Evolutionary conservation across 768 basidiomycete species (phyloP).

Genomic region (Lenzites betulinus): DNA sequence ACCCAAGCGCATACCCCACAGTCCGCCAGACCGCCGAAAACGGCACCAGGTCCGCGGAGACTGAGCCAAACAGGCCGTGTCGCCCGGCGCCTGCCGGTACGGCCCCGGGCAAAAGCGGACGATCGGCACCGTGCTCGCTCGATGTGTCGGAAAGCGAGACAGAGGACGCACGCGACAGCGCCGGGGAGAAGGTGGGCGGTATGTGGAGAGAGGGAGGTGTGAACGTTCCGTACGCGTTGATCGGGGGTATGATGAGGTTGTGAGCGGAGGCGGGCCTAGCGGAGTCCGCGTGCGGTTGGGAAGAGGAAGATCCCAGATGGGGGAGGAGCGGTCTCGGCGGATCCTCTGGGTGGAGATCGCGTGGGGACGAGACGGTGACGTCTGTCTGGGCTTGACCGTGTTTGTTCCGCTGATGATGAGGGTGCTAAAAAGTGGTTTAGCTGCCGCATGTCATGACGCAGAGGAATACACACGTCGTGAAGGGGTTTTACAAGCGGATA

Average conservation of each 20-base stretch:
- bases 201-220: constrained; percentile 27
- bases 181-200: constrained; percentile 11
- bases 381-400: not conserved
- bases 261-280: not conserved
- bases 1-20: constrained; percentile 9
- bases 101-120: constrained; percentile 41
- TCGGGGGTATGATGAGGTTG: constrained; percentile 46
- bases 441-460: not conserved
- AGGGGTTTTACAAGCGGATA: constrained; percentile 58
- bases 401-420: constrained; percentile 15
- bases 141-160: constrained; percentile 18
- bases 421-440: not conserved
- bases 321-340: constrained; percentile 2
- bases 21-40: constrained; percentile 20
- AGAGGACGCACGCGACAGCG: constrained; percentile 23
- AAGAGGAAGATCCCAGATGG: not conserved
- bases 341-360: constrained; percentile 4
- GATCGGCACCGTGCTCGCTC: constrained; percentile 28
- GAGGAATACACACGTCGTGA: constrained; percentile 44
- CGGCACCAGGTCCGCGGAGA: constrained; percentile 30
- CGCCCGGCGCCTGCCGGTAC: not conserved
- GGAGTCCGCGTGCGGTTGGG: not conserved
- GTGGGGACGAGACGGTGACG: not conserved
- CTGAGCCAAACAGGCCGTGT: constrained; percentile 12
- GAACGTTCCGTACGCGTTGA: constrained; percentile 56